Percentiles rank a stretch among this genome's conserved stretches.
Evolutionary conservation across 305 asterid species (phyloP).

Genomic region (Lippia alba): DNA sequence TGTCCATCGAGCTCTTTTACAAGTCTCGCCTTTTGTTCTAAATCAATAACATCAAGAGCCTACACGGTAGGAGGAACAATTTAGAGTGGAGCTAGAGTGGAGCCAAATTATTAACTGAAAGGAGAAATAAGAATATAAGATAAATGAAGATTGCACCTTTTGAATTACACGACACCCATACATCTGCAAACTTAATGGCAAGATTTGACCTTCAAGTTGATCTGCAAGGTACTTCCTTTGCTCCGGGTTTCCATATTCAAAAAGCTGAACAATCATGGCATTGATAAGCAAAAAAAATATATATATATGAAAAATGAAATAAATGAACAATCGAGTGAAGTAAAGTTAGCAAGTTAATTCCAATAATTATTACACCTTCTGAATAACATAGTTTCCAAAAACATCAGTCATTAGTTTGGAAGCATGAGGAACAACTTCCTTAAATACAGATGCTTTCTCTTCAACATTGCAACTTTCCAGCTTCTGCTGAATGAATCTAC

Average conservation of each 20-base stretch:
- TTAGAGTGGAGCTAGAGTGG: constrained; percentile 5
- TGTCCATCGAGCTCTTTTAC: constrained; percentile 69
- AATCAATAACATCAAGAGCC: constrained; percentile 71
- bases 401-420: constrained; percentile 80
- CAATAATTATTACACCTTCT: constrained; percentile 57
- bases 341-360: constrained; percentile 9
- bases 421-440: constrained; percentile 79
- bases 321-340: neutral
- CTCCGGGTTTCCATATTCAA: constrained; percentile 81
- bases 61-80: constrained; percentile 30
- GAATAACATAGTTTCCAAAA: constrained; percentile 90
- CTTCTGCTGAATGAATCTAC: constrained; percentile 92
- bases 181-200: constrained; percentile 85
- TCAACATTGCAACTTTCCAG: constrained; percentile 72
- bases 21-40: constrained; percentile 62
- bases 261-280: constrained; percentile 54
- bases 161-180: constrained; percentile 95
- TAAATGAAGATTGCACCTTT: constrained; percentile 50
- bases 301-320: constrained; percentile 7
- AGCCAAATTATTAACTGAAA: neutral
- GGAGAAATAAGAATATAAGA: neutral
- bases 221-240: constrained; percentile 76
- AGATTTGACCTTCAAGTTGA: constrained; percentile 76
- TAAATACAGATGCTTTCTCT: constrained; percentile 72
- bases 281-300: no score